Evolutionary conservation across 2,329 filamentous ascomycete species (phyloP).

Genomic region (Penicillium sp.): DNA sequence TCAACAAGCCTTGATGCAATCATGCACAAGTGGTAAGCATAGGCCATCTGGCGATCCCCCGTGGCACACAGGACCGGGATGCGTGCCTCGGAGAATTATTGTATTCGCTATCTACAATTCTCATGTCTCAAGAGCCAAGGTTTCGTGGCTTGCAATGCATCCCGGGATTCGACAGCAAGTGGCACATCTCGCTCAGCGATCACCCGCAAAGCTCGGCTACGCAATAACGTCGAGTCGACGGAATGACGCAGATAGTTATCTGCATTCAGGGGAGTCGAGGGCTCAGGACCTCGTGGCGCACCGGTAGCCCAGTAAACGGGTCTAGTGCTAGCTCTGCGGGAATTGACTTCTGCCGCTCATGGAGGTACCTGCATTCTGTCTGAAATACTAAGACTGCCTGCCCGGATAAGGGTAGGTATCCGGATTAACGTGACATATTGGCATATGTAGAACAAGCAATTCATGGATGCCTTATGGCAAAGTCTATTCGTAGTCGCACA

Average conservation of each 20-base stretch:
- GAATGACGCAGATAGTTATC: background rate
- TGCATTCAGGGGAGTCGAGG: background rate
- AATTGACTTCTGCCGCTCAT: background rate
- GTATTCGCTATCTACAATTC: background rate
- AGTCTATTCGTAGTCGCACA: background rate
- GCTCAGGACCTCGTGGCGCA: background rate
- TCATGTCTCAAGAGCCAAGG: background rate
- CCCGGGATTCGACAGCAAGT: background rate
- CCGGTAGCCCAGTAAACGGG: background rate
- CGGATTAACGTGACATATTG: too few relatives aligned
- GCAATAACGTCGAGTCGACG: conserved; percentile 12
- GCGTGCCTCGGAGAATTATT: conserved; percentile 17
- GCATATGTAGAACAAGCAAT: background rate
- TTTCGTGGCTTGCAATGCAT: conserved; percentile 8
- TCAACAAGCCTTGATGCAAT: conserved; percentile 18
- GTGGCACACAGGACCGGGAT: conserved; percentile 5
- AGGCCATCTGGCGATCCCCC: conserved; percentile 14
- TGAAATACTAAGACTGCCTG: background rate
- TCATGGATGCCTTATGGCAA: background rate
- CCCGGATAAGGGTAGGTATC: too few relatives aligned
- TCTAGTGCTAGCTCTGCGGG: background rate
- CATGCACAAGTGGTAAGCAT: conserved; percentile 19
- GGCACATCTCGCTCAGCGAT: conserved; percentile 7
- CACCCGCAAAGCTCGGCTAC: conserved; percentile 22
- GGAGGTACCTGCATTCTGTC: background rate